Conservation (phyloP, 108 stramenopile species). For the Cylindrotheca fusiformis region DNA sequence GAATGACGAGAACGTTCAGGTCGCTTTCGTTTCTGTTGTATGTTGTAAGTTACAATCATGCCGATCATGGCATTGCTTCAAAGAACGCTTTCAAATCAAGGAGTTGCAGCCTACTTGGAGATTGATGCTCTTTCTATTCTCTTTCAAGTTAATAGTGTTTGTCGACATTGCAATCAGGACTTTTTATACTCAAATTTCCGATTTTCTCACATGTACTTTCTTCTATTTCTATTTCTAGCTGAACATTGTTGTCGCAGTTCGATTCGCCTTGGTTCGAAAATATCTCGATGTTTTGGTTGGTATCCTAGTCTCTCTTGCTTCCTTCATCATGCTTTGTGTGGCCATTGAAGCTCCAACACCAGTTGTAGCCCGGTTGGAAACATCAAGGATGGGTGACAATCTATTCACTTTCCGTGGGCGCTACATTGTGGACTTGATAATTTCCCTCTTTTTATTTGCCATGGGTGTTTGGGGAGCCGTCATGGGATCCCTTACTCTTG, state of each 20-base stretch:
- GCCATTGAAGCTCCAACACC: conserved; percentile 50
- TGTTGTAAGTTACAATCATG: conserved; percentile 36
- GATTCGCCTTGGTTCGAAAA: conserved; percentile 22
- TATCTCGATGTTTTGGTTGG: conserved; percentile 57
- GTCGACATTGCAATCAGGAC: too few relatives aligned
- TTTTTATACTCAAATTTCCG: too few relatives aligned
- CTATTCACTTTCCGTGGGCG: conserved; percentile 69
- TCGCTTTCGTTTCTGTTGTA: conserved; percentile 60
- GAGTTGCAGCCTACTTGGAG: too few relatives aligned
- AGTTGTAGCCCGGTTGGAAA: conserved; percentile 41
- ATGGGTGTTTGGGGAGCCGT: conserved; percentile 60
- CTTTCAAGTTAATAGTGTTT: too few relatives aligned
- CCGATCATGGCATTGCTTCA: too few relatives aligned
- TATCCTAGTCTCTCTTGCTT: conserved; percentile 26
- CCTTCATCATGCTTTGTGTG: conserved; percentile 53
- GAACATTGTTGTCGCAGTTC: conserved; percentile 42
- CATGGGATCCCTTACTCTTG: conserved; percentile 38
- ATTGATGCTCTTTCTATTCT: too few relatives aligned
- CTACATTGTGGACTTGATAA: conserved; percentile 59
- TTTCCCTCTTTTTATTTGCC: conserved; percentile 51
- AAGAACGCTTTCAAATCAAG: too few relatives aligned
- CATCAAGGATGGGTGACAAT: conserved; percentile 26
- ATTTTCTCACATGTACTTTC: not conserved
- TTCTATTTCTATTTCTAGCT: conserved; percentile 22
- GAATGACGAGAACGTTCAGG: conserved; percentile 60